Conservation (phyloP, 805 yeast species). For the Kuraishia capsulata region DNA sequence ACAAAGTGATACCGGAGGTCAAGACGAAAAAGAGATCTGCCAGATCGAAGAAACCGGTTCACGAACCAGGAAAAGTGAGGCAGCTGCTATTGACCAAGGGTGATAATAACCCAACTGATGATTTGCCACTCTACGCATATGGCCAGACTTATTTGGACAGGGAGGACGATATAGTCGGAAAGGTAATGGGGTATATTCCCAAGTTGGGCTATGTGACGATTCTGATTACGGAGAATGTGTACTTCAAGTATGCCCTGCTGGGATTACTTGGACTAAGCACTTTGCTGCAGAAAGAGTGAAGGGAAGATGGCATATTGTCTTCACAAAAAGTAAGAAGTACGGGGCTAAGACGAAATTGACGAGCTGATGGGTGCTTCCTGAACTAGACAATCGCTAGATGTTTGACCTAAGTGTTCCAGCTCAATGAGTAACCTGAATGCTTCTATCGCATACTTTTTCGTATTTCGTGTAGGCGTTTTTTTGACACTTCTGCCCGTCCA, state of each 20-base stretch:
- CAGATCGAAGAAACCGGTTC: constrained; percentile 6
- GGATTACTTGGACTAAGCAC: constrained; percentile 69
- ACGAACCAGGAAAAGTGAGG: constrained; percentile 14
- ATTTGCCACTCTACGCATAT: constrained; percentile 73
- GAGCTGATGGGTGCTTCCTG: neutral
- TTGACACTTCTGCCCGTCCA: no score
- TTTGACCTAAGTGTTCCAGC: no score
- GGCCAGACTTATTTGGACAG: constrained; percentile 72
- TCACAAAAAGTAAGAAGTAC: neutral
- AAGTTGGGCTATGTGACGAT: constrained; percentile 86
- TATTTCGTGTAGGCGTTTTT: no score
- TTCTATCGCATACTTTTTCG: no score
- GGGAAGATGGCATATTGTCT: neutral
- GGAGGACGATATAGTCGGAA: constrained; percentile 72
- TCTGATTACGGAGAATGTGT: constrained; percentile 78
- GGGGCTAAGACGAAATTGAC: neutral
- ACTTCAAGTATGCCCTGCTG: constrained; percentile 69
- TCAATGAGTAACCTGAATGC: no score
- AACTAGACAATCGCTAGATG: neutral
- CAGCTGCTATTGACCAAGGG: constrained; percentile 89
- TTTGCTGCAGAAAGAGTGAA: constrained; percentile 45
- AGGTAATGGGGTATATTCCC: constrained; percentile 90
- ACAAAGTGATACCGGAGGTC: constrained; percentile 28
- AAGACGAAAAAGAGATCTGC: constrained; percentile 8
- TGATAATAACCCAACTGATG: constrained; percentile 91